Evolutionary conservation across 2,329 filamentous ascomycete genomes (phyloP), one percentile per base, ranked within the genome.

Genomic region (Penicillium sp.): DNA sequence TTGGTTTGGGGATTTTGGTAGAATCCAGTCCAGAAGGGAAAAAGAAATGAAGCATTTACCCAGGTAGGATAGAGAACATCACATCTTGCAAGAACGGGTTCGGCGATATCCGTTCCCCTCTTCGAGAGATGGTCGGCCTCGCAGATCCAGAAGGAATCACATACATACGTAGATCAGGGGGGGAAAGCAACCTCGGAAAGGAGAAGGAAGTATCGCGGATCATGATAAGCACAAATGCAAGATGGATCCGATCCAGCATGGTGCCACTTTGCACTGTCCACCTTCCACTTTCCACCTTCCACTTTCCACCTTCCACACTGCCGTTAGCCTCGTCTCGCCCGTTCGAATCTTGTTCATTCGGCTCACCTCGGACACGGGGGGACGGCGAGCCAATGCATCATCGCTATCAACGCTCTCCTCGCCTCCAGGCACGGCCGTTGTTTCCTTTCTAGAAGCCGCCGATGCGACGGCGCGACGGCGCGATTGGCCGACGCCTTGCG

Each of bases 361-460:
- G 25, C 14, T 27, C 6, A 27, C 25, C 11, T 27, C 25, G 25
- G 15, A 10, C 21, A 16, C 8, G 20, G 33, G 18, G n/a, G 33
- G 36, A n/a, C 25, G 31, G 10, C 17, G 28, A 40, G 34, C 36
- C 36, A 43, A 54, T 48, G 37, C 45, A 34, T n/a, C n/a, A n/a
- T 27, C 31, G 28, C 27, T 39, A 45, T 46, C 44, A 52, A 42
- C 42, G n/a, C n/a, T n/a, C n/a, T 47, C 46, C 49, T 53, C 48
- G 41, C 36, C 21, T 27, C 16, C 18, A 40, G 33, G 35, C 26
- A 43, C 49, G 51, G 48, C 21, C 37, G 29, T 43, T 36, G 21
- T 40, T 45, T 39, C 46, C 35, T 44, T 56, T 56, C 51, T 56
- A 56, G 53, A 56, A 56, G 50, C 41, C 33, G 14, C 11, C 25